These are phyloP conservation scores for Ceriops decandra DNA, from an alignment of 345 rosid genomes.

Conservation along the genomic window DNA sequence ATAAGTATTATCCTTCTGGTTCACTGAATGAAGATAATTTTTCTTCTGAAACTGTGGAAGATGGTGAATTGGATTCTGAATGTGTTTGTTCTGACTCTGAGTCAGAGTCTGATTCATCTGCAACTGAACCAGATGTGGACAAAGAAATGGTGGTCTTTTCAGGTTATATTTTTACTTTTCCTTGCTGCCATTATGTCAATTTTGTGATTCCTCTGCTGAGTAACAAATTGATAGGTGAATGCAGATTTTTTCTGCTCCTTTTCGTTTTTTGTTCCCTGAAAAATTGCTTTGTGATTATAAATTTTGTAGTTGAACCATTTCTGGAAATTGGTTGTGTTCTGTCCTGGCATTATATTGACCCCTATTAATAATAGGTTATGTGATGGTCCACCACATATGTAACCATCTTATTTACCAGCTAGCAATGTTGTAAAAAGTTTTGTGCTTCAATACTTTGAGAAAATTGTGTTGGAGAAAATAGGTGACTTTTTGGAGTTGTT, in stretches of 20 bases:
- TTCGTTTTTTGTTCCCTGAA: too few species aligned
- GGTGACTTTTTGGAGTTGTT: too few species aligned
- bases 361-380: too few species aligned
- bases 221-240: constrained; percentile 2
- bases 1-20: constrained; percentile 38
- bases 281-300: background rate
- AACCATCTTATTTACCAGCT: too few species aligned
- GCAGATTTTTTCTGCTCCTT: background rate
- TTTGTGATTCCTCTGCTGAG: background rate
- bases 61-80: constrained; percentile 53
- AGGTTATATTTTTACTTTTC: constrained; percentile 42
- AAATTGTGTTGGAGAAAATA: too few species aligned
- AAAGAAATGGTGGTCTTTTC: constrained; percentile 57
- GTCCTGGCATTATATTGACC: too few species aligned
- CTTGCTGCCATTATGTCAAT: constrained; percentile 9
- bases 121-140: constrained; percentile 76
- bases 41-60: constrained; percentile 54
- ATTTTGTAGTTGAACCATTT: background rate
- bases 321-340: background rate
- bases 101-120: constrained; percentile 69
- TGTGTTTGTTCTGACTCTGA: constrained; percentile 44
- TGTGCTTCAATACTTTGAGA: too few species aligned
- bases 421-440: too few species aligned
- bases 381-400: too few species aligned
- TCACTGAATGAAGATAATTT: constrained; percentile 41